Evolutionary conservation across 106 monocot species (phyloP).

Genomic region (Phalaenopsis aphrodite): DNA sequence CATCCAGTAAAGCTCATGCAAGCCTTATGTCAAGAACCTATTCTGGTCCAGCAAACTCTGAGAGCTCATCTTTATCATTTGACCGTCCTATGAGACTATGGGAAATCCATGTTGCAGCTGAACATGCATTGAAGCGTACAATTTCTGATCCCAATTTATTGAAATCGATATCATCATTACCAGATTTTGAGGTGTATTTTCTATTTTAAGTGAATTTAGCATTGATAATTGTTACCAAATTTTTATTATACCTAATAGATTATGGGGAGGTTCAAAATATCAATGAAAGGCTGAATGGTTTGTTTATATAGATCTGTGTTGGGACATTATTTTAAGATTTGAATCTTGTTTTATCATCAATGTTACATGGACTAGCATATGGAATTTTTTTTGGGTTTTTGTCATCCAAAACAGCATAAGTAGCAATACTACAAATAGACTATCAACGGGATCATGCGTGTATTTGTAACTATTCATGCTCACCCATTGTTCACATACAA

Average conservation of each 20-base stretch:
- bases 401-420: background rate
- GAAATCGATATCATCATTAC: conserved; percentile 66
- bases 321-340: background rate
- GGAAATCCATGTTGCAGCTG: conserved; percentile 91
- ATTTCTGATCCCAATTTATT: conserved; percentile 73
- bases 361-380: background rate
- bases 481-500: too few species aligned
- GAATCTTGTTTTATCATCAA: background rate
- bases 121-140: conserved; percentile 61
- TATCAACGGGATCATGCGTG: too few species aligned
- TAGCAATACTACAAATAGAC: background rate
- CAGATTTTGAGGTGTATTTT: conserved; percentile 68
- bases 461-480: background rate
- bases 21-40: conserved; percentile 48
- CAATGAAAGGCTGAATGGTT: background rate
- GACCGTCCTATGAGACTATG: conserved; percentile 93
- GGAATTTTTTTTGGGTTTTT: background rate
- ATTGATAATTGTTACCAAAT: background rate
- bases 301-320: background rate
- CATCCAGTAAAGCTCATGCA: conserved; percentile 34
- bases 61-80: conserved; percentile 34
- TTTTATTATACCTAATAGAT: background rate
- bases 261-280: background rate
- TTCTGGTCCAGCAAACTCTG: conserved; percentile 62
- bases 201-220: background rate